Evolutionary conservation across 164 flowering plant species (phyloP), one percentile per base, ranked within the genome.

Genomic region (Piper longum): DNA sequence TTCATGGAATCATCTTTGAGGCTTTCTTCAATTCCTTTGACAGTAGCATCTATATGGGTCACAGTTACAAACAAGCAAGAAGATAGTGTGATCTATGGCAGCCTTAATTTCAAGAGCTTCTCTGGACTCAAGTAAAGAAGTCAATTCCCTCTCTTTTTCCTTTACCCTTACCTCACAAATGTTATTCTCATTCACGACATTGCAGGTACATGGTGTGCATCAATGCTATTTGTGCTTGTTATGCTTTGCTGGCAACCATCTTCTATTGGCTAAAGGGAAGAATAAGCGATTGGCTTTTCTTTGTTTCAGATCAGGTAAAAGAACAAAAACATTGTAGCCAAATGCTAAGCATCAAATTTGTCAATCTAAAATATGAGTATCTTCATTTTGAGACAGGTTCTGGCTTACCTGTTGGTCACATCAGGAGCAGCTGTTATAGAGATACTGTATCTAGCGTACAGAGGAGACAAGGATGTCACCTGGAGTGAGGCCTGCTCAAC

Each of bases 401-500:
- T 83, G 14, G 86, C 91, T 3, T 90, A 90, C 72, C 72, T 87
- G 62, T 70, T 85, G 89, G 82, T 87, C 57, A 83, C 95, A 78
- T 88, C 96, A 26, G 78, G 64, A 13, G 82, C 89, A 16, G 85
- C 88, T 59, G 80, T 73, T 43, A 14, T 62, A 16, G 96, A 88
- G 75, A 76, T 83, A 66, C 58, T 83, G 60, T 77, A 86, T 69
- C 74, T 89, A 66, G 82, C 72, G 2, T 80, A 85, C 69, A 82
- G 82, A 54, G 99, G 99, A 7, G 95, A 86, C 54, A 71, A 43
- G 60, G 66, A 66, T 56, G 84, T 88, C 0, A 67, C 97, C 64
- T 93, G 99, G 99, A 93, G 99, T 77, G 89, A 85, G 73, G 92
- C 88, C 8, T 88, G 99, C 67, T 72, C 54, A 62, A 64, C 84